Base-by-base conservation (phyloP, 495 filamentous ascomycete species). In the Podospora fimiseda region DNA sequence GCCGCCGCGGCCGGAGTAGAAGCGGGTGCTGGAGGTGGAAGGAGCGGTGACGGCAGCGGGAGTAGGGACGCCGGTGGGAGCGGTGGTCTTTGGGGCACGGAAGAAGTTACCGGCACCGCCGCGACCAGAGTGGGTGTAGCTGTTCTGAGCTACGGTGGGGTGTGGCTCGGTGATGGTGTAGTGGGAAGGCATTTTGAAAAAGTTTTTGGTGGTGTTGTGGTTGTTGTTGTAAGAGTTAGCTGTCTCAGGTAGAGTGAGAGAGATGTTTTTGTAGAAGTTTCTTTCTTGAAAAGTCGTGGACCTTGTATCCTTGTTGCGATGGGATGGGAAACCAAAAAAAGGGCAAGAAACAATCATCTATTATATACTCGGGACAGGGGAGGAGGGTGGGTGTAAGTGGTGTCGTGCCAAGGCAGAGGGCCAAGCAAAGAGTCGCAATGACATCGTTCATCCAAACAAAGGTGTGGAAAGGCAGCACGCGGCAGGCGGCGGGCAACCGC, bases 81-180 rank as follows among this genome's bases (percentile, higher is more conserved):
- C 60, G 45, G 82, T 78, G 42, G 83, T 86, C 52, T 77, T 72
- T 48, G 80, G 78, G 52, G 83, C 80, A 64, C 84, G 84, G 67
- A 89, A 82, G 70, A 79, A 85, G 75, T 96, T 97, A 58, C 92
- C 92, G 14, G 84, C 86, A 38, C 91, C 92, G 58, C 92, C 92
- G 27, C 90, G 88, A 63, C 90, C 91, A 18, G 83, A 80, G 75
- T 89, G 84, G 58, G 84, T 75, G 68, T 83, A 85, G 59, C 72
- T 71, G 67, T 77, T 74, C 60, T 78, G 69, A 50, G 79, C 76
- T 54, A 87, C 74, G 58, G 84, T 84, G 24, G 89, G 88, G 75
- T 89, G 84, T 47, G 89, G 87, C 70, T 94, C 87, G 69, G 83
- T 80, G 75, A 92, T 79, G 61, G 78, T 78, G 81, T 84, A 87